Evolutionary conservation across 2,329 filamentous ascomycete species (phyloP), one percentile per base, ranked within the genome.

Genomic region (Aspergillus glaucus): DNA sequence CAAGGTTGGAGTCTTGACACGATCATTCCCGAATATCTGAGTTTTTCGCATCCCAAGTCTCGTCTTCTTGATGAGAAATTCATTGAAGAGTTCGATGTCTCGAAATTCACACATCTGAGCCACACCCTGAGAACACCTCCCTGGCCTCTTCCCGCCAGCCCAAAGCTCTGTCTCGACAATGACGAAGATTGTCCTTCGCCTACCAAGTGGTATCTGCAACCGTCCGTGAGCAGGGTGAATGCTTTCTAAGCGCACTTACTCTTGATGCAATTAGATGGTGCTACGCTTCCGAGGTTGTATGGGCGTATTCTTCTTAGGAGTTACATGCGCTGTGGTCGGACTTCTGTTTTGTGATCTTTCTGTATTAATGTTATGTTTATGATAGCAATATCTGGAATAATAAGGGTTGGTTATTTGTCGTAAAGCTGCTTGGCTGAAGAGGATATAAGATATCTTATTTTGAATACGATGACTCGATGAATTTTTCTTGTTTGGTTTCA

Each of bases 11-110:
- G 81, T 15, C 65, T 82, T 1, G 66, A 77, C 1, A 71, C 74
- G 14, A 80, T 87, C 32, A 67, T 93, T 32, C 75, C 81, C 45
- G 91, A 96, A 67, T 95, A 95, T 71, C 74, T 77, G 53, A 71
- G 73, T 1, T 91, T 84, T 57, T 74, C 78, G 0, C 66, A 64
- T 32, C 69, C 71, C 0, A 81, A 81, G 51, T 69, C 74, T 14
- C 74, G 79, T 26, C 62, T 68, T 5, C 46, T 65, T 6, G 63
- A 66, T 44, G 53, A 56, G 34, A 55, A 50, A 15, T 66, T 59
- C 47, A 66, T 66, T 30, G 52, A 56, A 15, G 45, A 30, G 9
- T 65, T 62, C 43, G 59, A 65, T 19, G 39, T 47, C 21, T 57
- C 54, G 14, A 51, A 48, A 12, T 55, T 66, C 14, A 42, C 47